A percentile compares a stretch with the other conserved stretches of the same genome.
These are phyloP conservation scores for Jatropha curcas DNA, from an alignment of 345 rosid genomes.

Conservation along the genomic window DNA sequence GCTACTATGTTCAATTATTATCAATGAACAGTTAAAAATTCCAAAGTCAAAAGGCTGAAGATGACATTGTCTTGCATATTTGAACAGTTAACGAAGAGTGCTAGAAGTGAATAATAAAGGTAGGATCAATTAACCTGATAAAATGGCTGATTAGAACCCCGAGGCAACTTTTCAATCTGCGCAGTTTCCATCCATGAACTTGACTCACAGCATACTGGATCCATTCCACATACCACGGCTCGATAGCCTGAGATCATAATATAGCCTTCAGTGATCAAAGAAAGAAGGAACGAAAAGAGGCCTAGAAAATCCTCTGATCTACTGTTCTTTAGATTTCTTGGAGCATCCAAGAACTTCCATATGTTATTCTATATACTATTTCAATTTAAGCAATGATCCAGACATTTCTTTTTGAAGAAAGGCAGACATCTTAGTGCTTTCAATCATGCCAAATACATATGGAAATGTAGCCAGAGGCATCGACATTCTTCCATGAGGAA, in stretches of 20 bases:
- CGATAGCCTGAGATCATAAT: slow-evolving; percentile 57
- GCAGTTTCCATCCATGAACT: slow-evolving; percentile 90
- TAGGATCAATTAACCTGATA: slow-evolving; percentile 64
- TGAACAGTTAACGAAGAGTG: not conserved
- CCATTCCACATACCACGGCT: slow-evolving; percentile 93
- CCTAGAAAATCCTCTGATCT: not conserved
- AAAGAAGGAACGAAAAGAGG: not conserved
- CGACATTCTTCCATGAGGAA: not conserved
- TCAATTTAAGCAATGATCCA: not conserved
- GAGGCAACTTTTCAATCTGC: slow-evolving; percentile 67
- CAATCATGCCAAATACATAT: not conserved
- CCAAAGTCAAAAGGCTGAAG: too few relatives aligned
- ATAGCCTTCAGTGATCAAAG: slow-evolving; percentile 7
- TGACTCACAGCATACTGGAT: slow-evolving; percentile 89
- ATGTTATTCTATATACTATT: not conserved
- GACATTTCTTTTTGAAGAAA: not conserved
- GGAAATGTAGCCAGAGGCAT: not conserved
- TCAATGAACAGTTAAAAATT: not conserved
- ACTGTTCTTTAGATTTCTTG: not conserved
- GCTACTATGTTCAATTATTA: not conserved
- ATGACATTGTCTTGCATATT: not conserved
- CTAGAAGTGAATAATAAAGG: not conserved
- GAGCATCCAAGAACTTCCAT: not conserved
- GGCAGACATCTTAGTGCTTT: not conserved
- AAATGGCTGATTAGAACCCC: slow-evolving; percentile 83